A percentile compares a stretch with the other conserved stretches of the same genome.
These are phyloP conservation scores for Colletotrichum musicola DNA, from an alignment of 2,329 filamentous ascomycete genomes.

Conservation along the genomic window DNA sequence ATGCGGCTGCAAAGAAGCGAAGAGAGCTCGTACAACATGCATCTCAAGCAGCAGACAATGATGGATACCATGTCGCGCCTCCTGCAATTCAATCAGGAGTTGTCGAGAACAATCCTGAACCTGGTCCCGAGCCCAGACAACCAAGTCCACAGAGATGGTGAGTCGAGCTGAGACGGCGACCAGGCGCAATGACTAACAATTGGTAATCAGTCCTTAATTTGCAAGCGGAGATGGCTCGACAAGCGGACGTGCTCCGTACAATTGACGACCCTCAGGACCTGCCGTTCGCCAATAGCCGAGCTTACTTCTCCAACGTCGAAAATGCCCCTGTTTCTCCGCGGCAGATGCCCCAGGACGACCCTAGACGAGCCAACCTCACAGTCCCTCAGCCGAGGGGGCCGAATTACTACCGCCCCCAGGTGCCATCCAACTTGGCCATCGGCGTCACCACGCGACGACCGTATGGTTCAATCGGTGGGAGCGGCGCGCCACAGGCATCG, in stretches of 20 bases:
- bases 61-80: slow-evolving; percentile 82
- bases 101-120: slow-evolving; percentile 80
- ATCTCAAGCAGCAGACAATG: slow-evolving; percentile 83
- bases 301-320: slow-evolving; percentile 76
- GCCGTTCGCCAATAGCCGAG: slow-evolving; percentile 72
- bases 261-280: slow-evolving; percentile 77
- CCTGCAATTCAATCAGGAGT: slow-evolving; percentile 84
- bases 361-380: slow-evolving; percentile 77
- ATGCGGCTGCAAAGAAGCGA: slow-evolving; percentile 83
- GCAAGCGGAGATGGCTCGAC: slow-evolving; percentile 72
- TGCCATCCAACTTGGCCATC: slow-evolving; percentile 84
- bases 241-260: slow-evolving; percentile 67
- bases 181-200: slow-evolving; percentile 18
- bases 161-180: slow-evolving; percentile 49
- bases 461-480: slow-evolving; percentile 87
- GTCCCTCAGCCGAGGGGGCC: slow-evolving; percentile 69
- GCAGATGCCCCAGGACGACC: slow-evolving; percentile 87
- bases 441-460: slow-evolving; percentile 74
- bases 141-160: slow-evolving; percentile 85
- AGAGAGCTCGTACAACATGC: slow-evolving; percentile 83
- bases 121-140: slow-evolving; percentile 82
- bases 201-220: slow-evolving; percentile 61
- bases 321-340: slow-evolving; percentile 88
- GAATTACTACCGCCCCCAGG: slow-evolving; percentile 78
- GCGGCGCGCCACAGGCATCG: slow-evolving; percentile 76